Percentiles rank a stretch among this genome's conserved stretches.
phyloP scores from a whole-genome alignment of 441 rosid genomes.

The Macaranga tanarius region DNA sequence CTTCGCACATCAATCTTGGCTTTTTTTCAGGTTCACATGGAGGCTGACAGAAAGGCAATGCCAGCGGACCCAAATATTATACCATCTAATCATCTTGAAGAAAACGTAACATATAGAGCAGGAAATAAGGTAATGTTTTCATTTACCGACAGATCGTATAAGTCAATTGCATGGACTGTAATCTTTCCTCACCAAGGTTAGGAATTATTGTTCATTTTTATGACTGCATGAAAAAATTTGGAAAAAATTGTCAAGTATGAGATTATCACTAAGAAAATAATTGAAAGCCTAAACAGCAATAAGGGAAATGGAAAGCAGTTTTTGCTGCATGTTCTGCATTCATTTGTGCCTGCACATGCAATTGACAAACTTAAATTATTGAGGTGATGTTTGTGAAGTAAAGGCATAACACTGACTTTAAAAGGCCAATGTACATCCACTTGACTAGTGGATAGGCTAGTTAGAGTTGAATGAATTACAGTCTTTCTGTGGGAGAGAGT shows the following conservation, averaged over 20 bases:
- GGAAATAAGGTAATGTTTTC: conserved; percentile 65
- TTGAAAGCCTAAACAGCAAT: neutral
- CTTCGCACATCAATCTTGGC: conserved; percentile 6
- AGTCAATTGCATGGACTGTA: neutral
- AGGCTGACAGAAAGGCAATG: conserved; percentile 76
- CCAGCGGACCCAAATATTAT: conserved; percentile 44
- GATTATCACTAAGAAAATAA: neutral
- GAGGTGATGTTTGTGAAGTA: neutral
- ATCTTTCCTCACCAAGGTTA: neutral
- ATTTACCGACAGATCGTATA: neutral
- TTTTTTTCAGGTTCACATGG: conserved; percentile 84
- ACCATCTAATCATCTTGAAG: conserved; percentile 50
- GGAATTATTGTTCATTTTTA: neutral
- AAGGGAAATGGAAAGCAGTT: neutral
- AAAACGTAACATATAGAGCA: conserved; percentile 66
- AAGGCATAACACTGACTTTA: neutral
- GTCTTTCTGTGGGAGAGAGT: neutral
- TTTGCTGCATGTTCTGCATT: neutral
- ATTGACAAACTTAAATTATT: neutral
- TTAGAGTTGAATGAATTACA: neutral
- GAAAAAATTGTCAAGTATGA: neutral
- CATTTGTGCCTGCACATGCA: neutral
- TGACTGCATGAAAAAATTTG: neutral
- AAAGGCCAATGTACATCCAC: neutral
- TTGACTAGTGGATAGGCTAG: neutral